These are phyloP conservation scores for Collariella sp. DNA, from an alignment of 495 filamentous ascomycete species.

Conservation along the genomic window DNA sequence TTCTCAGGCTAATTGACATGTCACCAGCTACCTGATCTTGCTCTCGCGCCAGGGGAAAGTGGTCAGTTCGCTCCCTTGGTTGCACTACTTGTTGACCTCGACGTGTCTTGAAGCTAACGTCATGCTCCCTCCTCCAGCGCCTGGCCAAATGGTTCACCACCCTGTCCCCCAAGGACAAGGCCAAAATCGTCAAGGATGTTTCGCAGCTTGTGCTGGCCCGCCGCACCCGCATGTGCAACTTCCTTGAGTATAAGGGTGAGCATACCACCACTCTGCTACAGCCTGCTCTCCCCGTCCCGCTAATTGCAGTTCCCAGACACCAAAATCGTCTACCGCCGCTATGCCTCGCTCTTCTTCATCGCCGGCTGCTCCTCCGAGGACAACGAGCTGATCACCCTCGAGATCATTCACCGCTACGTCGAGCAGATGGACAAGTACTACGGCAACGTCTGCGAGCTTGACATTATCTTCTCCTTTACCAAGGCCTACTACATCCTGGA, in stretches of 20 bases:
- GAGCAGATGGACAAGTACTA: conserved; percentile 99
- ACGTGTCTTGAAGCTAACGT: conserved; percentile 17
- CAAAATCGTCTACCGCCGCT: conserved; percentile 97
- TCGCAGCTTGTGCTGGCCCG: conserved; percentile 94
- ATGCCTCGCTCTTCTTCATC: conserved; percentile 98
- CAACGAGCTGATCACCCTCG: conserved; percentile 96
- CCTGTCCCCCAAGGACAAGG: conserved; percentile 94
- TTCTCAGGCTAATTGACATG: conserved; percentile 10
- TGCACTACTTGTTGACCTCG: conserved; percentile 30
- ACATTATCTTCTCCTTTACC: conserved; percentile 91
- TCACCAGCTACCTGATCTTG: conserved; percentile 82
- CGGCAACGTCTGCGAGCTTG: conserved; percentile 97
- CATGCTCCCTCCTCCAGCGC: conserved; percentile 50
- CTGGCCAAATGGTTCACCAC: conserved; percentile 99
- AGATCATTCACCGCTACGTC: conserved; percentile 97
- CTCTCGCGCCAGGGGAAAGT: conserved; percentile 98
- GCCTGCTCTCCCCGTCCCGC: conserved; percentile 3
- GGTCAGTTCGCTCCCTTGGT: conserved; percentile 52
- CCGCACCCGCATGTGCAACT: conserved; percentile 98
- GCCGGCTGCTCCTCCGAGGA: conserved; percentile 89
- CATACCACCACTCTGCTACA: neutral
- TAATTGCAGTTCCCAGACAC: conserved; percentile 53
- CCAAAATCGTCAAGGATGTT: conserved; percentile 99
- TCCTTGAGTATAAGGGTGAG: conserved; percentile 95
- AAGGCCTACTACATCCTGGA: conserved; percentile 98